Base-by-base conservation (phyloP, 108 stramenopile species). In the Stephanodiscus triporus region DNA sequence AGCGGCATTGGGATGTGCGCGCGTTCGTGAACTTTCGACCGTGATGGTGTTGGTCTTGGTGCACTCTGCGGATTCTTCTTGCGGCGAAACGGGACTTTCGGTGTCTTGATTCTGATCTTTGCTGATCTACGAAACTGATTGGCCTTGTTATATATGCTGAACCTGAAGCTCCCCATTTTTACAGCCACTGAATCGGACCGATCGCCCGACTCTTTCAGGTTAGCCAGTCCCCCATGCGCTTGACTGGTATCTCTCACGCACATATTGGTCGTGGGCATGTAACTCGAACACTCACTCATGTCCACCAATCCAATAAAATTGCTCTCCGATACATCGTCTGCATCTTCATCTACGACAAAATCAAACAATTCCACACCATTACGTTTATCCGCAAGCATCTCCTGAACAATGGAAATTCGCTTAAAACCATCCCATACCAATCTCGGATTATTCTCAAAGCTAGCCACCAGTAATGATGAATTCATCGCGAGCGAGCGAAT, bases 401-500 rank as follows among this genome's bases (percentile, higher is more conserved):
- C 26, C 27, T 29, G 4, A 17, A 57, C 27, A 10, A 29, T 17
- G 29, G 3, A 5, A 17, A 29, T 30, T 8, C 29, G 5, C 40
- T 37, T 19, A 47, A 68, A 49, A 30, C 59, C 66, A 1, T 59
- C 38, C n/a, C 16, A 30, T 34, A 59, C 26, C 38, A 47, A 38
- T 17, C 65, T 42, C 24, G 43, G 42, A 68, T 78, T 72, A 63
- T 80, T 80, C 43, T 81, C 70, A 70, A 77, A 82, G 3, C 64
- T 65, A 2, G 72, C 77, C 65, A 78, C 74, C 34, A 88, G 36
- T 22, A 75, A 75, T 27, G 72, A 72, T 14, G 83, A 67, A 69
- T 89, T 76, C 49, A 78, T 74, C 36, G 83, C 70, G 60, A 89
- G 55, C 20, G 78, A 70, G 23, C 26, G 36, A 53, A 81, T 68